Conservation (phyloP, 768 basidiomycete species). For the Suillus variegatus region DNA sequence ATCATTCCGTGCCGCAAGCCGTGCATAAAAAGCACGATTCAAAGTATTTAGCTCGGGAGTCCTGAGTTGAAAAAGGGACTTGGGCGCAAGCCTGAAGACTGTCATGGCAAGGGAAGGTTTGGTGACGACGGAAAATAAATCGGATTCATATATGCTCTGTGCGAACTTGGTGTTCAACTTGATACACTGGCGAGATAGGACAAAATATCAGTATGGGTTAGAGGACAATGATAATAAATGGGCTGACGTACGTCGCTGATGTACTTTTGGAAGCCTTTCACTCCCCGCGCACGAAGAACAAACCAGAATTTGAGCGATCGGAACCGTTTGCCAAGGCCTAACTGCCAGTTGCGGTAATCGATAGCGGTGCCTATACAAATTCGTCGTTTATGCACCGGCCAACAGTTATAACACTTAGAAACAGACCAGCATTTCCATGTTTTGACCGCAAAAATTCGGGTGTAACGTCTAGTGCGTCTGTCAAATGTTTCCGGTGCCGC, state of each 20-base stretch:
- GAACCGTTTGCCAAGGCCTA: constrained; percentile 87
- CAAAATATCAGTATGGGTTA: background rate
- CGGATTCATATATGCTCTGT: constrained; percentile 49
- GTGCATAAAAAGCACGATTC: constrained; percentile 62
- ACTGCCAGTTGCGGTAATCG: constrained; percentile 88
- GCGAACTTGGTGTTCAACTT: constrained; percentile 60
- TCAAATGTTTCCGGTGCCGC: constrained; percentile 68
- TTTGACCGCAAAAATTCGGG: constrained; percentile 81
- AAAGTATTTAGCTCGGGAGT: constrained; percentile 56
- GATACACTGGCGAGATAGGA: constrained; percentile 51
- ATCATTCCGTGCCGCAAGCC: constrained; percentile 59
- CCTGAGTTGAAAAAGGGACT: constrained; percentile 21
- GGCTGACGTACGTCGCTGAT: constrained; percentile 57
- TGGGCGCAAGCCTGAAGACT: constrained; percentile 69
- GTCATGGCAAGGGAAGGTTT: constrained; percentile 70
- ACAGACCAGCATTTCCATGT: constrained; percentile 66
- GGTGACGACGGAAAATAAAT: constrained; percentile 64
- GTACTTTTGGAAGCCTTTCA: constrained; percentile 76
- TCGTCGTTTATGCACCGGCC: too few species aligned
- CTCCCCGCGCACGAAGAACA: constrained; percentile 80
- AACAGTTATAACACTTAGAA: too few species aligned
- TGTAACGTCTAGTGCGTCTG: constrained; percentile 82
- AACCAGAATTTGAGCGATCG: constrained; percentile 93
- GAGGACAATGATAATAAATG: background rate
- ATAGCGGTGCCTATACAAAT: constrained; percentile 63